Evolutionary conservation across 1,139 yeast genomes (phyloP), one percentile per base, ranked within the genome.

Genomic region (Eremothecium sinecaudum): DNA sequence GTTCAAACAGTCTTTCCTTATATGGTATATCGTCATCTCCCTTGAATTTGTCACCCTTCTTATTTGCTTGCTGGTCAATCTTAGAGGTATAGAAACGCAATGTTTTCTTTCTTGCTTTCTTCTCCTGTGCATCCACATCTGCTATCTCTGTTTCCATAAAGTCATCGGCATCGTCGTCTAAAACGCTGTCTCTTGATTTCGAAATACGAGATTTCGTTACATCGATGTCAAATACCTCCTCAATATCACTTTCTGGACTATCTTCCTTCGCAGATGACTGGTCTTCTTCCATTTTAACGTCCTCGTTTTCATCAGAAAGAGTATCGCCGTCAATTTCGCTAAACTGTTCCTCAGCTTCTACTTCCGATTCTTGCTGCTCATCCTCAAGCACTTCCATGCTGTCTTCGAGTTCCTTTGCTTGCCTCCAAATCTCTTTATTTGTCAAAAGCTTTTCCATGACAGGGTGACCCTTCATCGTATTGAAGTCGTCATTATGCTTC

Each of bases 21-120:
- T 90, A 87, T n/a, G 97, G 97, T 38, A 90, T 63, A 59, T 90
- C 98, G 43, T 72, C 70, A 56, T 90, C 98, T 46, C 97, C 98
- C 28, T 80, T 71, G 45, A 62, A 73, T 45, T 64, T 69, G 42
- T 75, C 79, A 24, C 58, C 62, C 41, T 69, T 71, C 54, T 73
- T 75, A 44, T 72, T 69, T 26, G 71, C 75, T 33, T 82, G 81
- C 60, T 82, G 87, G 58, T 86, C 96, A 59, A 90, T 87, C 62
- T 87, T 90, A 41, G 97, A 82, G 1, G 98, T 90, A 68, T 90
- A 90, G 75, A 90, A 92, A 47, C 97, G 77, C 49, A 90, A 73
- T 1, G 94, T 73, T 58, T 75, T 78, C 65, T 81, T 83, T 51
- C 94, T 78, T 28, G 77, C 74, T 38, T 70, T 72, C 58, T 90